Evolutionary conservation across 768 basidiomycete genomes (phyloP).

Genomic region (Lactarius hengduanensis): DNA sequence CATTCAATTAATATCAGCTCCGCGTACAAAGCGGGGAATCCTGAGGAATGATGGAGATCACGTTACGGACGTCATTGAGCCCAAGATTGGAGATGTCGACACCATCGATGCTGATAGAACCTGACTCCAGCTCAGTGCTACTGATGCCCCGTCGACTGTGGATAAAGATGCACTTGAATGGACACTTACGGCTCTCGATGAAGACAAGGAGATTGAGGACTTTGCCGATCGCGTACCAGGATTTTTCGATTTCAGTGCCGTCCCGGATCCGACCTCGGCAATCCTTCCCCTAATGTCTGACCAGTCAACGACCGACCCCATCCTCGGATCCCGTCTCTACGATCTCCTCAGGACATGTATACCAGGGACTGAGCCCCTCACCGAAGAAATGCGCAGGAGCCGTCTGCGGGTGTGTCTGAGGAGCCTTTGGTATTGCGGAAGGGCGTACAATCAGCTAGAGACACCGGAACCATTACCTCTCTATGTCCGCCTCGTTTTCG

Average conservation of each 20-base stretch:
- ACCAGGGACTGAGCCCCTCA: not conserved
- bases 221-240: conserved; percentile 6
- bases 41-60: conserved; percentile 80
- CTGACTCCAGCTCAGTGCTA: conserved; percentile 63
- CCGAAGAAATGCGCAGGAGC: not conserved
- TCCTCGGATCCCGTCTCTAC: not conserved
- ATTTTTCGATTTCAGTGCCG: not conserved
- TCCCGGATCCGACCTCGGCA: not conserved
- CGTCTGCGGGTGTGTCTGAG: not conserved
- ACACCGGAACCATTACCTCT: not conserved
- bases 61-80: conserved; percentile 64
- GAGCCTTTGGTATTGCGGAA: conserved; percentile 7
- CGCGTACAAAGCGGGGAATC: conserved; percentile 47
- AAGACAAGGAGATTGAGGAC: conserved; percentile 3
- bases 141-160: not conserved
- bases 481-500: not conserved
- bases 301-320: not conserved
- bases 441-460: not conserved
- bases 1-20: conserved; percentile 45
- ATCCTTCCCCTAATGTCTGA: conserved; percentile 11
- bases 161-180: not conserved
- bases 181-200: conserved; percentile 3
- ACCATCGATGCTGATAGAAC: conserved; percentile 78
- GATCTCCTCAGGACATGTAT: not conserved
- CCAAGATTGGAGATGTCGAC: conserved; percentile 81